phyloP scores from a whole-genome alignment of 768 basidiomycete genomes.

The Pilatotrama ljubarskyi region DNA sequence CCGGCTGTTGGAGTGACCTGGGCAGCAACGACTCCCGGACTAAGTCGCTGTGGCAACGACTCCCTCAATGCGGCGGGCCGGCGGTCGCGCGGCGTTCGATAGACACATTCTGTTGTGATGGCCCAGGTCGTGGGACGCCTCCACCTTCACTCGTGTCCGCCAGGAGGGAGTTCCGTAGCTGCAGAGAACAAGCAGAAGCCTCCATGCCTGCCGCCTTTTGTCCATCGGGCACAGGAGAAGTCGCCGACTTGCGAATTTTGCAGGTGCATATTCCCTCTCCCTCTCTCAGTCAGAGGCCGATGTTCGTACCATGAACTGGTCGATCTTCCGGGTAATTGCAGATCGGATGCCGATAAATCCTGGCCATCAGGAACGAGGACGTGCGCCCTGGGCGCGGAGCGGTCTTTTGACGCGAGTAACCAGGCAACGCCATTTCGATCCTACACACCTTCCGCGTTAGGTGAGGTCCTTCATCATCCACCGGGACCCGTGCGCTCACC shows the following conservation, averaged over 20 bases:
- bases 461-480: background rate
- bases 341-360: background rate
- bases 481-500: background rate
- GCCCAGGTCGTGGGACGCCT: background rate
- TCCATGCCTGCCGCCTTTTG: too few species aligned
- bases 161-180: background rate
- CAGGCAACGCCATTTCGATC: constrained; percentile 16
- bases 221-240: too few species aligned
- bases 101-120: background rate
- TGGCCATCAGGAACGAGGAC: constrained; percentile 15
- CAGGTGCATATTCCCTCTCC: too few species aligned
- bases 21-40: background rate
- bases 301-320: constrained; percentile 1
- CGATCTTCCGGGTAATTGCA: constrained; percentile 5
- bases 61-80: background rate
- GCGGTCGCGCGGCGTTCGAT: constrained; percentile 4
- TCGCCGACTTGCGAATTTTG: too few species aligned
- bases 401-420: constrained; percentile 2
- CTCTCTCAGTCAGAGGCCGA: constrained; percentile 4
- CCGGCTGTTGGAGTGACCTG: background rate
- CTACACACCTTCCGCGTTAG: constrained; percentile 17
- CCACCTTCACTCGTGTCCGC: background rate
- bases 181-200: background rate
- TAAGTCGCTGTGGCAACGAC: background rate
- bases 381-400: background rate